Evolutionary conservation across 495 filamentous ascomycete genomes (phyloP).

Genomic region (Friedmanniomyces simplex): DNA sequence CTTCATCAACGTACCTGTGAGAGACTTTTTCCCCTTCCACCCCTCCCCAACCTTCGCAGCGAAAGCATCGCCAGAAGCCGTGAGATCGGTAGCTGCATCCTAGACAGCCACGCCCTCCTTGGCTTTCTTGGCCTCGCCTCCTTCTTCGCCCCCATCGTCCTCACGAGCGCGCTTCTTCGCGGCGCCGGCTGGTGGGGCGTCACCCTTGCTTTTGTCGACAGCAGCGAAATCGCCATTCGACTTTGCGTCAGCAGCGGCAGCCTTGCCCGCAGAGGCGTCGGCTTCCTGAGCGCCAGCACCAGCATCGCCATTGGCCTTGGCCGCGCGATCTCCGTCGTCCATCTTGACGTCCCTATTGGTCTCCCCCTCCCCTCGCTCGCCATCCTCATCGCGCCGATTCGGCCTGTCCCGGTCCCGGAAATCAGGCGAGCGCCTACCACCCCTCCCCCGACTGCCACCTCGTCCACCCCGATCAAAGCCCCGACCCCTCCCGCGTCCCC

Average conservation of each 20-base stretch:
- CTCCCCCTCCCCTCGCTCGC: neutral
- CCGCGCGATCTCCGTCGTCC: neutral
- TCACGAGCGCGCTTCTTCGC: neutral
- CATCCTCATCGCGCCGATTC: neutral
- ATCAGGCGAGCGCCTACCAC: slow-evolving; percentile 1
- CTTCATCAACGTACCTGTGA: neutral
- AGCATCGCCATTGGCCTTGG: neutral
- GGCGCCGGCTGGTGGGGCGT: neutral
- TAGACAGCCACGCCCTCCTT: neutral
- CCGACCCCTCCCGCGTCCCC: neutral
- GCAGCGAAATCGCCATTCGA: no score
- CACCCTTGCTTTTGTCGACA: neutral
- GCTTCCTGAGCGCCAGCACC: neutral
- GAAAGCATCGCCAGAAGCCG: neutral
- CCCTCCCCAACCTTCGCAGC: neutral
- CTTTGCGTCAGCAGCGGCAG: no score
- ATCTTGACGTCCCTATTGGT: no score
- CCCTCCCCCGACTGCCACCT: neutral
- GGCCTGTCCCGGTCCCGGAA: neutral
- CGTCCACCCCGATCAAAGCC: slow-evolving; percentile 23
- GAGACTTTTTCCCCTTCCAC: neutral
- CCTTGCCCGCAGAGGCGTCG: neutral
- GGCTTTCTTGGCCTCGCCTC: neutral
- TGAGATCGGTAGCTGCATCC: neutral
- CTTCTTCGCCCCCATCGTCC: neutral